These are phyloP conservation scores for Pseudonitzschia multistriata DNA, from an alignment of 108 stramenopile genomes.

Conservation along the genomic window DNA sequence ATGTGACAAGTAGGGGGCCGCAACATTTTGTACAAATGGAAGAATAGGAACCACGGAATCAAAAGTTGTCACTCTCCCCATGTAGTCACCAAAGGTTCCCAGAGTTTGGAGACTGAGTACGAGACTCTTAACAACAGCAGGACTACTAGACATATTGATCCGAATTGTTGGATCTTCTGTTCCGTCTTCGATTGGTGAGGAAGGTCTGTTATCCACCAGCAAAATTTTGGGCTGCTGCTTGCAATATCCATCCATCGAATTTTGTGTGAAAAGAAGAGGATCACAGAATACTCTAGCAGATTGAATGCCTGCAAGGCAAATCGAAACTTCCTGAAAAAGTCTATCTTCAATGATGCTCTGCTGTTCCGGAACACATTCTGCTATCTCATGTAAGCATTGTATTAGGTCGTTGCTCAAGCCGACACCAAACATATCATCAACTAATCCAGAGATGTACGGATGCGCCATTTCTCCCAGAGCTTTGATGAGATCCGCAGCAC, in stretches of 20 bases:
- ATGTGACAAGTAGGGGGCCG: constrained; percentile 70
- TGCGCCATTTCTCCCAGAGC: constrained; percentile 77
- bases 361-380: constrained; percentile 68
- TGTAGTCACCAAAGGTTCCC: constrained; percentile 73
- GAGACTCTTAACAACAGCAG: constrained; percentile 53
- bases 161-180: constrained; percentile 13
- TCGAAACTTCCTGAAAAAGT: constrained; percentile 83
- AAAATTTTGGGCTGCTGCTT: constrained; percentile 4
- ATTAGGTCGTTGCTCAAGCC: constrained; percentile 89
- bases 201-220: constrained; percentile 1
- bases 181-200: constrained; percentile 7
- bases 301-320: constrained; percentile 68
- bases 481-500: constrained; percentile 89
- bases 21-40: constrained; percentile 83
- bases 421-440: constrained; percentile 90
- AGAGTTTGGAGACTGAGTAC: constrained; percentile 86
- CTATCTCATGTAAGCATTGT: constrained; percentile 81
- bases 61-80: constrained; percentile 50
- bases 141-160: constrained; percentile 57
- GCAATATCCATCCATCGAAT: not conserved
- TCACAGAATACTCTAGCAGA: constrained; percentile 51
- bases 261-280: constrained; percentile 26
- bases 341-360: constrained; percentile 71
- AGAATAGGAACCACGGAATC: constrained; percentile 70
- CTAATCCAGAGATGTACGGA: constrained; percentile 65